A percentile compares a stretch with the other conserved stretches of the same genome.
phyloP scores from a whole-genome alignment of 2,329 filamentous ascomycete species.

The Trichoderma cornu-damae region DNA sequence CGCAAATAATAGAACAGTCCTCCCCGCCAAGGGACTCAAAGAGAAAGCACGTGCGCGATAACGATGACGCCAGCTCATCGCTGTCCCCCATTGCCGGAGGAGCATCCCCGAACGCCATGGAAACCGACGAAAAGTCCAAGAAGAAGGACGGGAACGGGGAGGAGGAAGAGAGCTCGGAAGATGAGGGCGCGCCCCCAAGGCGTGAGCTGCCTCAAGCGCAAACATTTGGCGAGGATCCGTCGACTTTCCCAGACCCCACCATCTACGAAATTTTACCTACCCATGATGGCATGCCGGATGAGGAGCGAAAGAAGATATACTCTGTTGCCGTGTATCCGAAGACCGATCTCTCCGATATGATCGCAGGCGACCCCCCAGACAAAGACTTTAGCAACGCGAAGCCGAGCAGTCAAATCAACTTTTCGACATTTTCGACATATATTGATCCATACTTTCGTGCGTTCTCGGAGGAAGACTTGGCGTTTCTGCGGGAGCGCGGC shows the following conservation, averaged over 20 bases:
- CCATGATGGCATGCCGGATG: constrained; percentile 68
- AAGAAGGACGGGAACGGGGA: constrained; percentile 38
- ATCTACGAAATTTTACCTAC: constrained; percentile 85
- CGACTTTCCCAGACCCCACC: constrained; percentile 85
- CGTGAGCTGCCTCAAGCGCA: constrained; percentile 69
- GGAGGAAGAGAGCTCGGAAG: constrained; percentile 51
- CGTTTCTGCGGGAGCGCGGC: constrained; percentile 84
- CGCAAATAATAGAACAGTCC: constrained; percentile 45
- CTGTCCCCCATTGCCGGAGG: constrained; percentile 48
- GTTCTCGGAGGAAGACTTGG: constrained; percentile 88
- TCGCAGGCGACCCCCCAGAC: constrained; percentile 84
- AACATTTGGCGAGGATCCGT: constrained; percentile 88
- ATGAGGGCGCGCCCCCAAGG: constrained; percentile 56
- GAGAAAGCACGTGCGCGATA: constrained; percentile 47
- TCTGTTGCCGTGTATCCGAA: constrained; percentile 79
- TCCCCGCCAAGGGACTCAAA: constrained; percentile 51
- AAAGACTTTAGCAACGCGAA: constrained; percentile 95
- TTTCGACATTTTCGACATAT: constrained; percentile 86
- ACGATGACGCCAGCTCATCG: constrained; percentile 55
- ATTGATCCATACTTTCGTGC: constrained; percentile 87
- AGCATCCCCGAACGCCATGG: constrained; percentile 51
- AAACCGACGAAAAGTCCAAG: constrained; percentile 52
- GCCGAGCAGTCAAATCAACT: constrained; percentile 88
- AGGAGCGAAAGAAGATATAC: constrained; percentile 83
- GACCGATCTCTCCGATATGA: constrained; percentile 74